Evolutionary conservation across 768 basidiomycete genomes (phyloP).

Genomic region (Candolleomyces eurysporus): DNA sequence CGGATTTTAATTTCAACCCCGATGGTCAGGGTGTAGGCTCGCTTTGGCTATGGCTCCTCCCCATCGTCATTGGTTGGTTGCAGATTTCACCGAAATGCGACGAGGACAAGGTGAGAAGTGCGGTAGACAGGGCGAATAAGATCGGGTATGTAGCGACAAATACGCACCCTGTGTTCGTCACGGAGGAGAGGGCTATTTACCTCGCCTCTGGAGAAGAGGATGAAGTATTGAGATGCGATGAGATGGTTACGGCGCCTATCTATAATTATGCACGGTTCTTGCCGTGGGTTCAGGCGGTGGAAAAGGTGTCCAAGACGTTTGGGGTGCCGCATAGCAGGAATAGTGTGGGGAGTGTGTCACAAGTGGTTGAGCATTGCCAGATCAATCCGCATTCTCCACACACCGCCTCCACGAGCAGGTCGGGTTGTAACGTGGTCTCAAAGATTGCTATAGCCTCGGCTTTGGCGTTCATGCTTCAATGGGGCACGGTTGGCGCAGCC

Average conservation of each 20-base stretch:
- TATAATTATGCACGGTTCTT: conserved; percentile 22
- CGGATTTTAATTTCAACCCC: conserved; percentile 22
- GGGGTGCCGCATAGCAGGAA: neutral
- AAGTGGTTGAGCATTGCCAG: neutral
- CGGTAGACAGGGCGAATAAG: conserved; percentile 26
- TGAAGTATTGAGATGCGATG: conserved; percentile 8
- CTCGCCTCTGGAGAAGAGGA: conserved; percentile 2
- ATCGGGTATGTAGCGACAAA: conserved; percentile 19
- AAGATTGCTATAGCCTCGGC: conserved; percentile 12
- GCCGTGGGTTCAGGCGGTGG: conserved; percentile 14
- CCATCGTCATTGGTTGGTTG: conserved; percentile 41
- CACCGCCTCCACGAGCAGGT: neutral
- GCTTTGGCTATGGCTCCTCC: conserved; percentile 43
- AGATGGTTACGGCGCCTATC: conserved; percentile 16
- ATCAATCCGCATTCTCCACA: neutral
- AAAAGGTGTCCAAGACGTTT: conserved; percentile 12
- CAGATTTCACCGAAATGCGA: conserved; percentile 40
- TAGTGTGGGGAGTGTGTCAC: neutral
- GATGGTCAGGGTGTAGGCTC: conserved; percentile 38
- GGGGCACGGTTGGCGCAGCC: conserved; percentile 25
- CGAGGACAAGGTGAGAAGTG: conserved; percentile 24
- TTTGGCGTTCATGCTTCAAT: conserved; percentile 20
- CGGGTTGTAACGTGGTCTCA: conserved; percentile 11
- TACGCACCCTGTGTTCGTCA: neutral
- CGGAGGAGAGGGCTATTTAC: neutral